These are phyloP conservation scores for Venturia nashicola DNA, from an alignment of 2,329 filamentous ascomycete genomes.

Conservation along the genomic window DNA sequence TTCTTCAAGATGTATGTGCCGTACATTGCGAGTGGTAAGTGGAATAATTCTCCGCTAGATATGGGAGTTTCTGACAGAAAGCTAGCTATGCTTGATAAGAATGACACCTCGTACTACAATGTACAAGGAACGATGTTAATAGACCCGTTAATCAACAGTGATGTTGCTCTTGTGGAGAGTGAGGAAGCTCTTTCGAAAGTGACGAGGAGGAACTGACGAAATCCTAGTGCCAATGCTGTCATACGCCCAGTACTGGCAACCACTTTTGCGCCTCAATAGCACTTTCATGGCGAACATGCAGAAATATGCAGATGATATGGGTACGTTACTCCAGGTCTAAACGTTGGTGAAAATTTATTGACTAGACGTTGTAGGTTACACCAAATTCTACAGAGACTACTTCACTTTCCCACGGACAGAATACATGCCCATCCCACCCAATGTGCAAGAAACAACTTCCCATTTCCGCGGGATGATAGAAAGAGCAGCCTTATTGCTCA, in stretches of 20 bases:
- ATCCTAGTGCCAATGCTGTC: slow-evolving; percentile 11
- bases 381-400: slow-evolving; percentile 1
- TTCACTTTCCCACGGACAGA: not conserved
- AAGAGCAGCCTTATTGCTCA: slow-evolving; percentile 10
- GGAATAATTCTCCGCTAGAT: not conserved
- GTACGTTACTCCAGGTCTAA: not conserved
- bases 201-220: slow-evolving; percentile 18
- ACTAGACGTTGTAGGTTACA: not conserved
- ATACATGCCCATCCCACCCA: not conserved
- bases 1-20: slow-evolving; percentile 13
- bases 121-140: slow-evolving; percentile 13
- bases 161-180: not conserved
- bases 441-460: not conserved
- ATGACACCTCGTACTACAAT: slow-evolving; percentile 20
- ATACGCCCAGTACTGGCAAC: slow-evolving; percentile 11
- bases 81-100: slow-evolving; percentile 13
- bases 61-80: not conserved
- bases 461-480: not conserved
- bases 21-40: slow-evolving; percentile 6
- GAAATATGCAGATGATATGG: not conserved
- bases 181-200: not conserved
- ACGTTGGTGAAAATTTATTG: not conserved
- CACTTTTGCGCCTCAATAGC: slow-evolving; percentile 12
- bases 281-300: slow-evolving; percentile 10
- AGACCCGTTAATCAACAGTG: slow-evolving; percentile 12